A percentile compares a stretch with the other conserved stretches of the same genome.
Evolutionary conservation across 495 filamentous ascomycete species (phyloP).

Genomic region (Penicillium ochrochloron): DNA sequence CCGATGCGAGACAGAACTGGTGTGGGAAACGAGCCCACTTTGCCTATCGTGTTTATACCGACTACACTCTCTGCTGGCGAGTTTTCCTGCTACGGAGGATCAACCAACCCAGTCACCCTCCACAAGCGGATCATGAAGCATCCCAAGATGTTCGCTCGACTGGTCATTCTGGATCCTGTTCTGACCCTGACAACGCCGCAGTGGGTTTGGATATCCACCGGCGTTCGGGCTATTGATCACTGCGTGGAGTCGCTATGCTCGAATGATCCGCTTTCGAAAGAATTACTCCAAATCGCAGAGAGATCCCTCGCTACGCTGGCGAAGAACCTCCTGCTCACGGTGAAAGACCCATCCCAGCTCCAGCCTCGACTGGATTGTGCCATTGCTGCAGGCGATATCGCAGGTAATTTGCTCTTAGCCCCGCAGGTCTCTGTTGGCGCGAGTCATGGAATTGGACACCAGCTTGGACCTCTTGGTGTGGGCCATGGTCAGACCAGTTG

Average conservation of each 20-base stretch:
- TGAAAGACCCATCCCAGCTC: constrained; percentile 3
- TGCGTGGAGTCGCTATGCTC: constrained; percentile 10
- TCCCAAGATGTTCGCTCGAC: constrained; percentile 9
- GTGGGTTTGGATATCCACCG: constrained; percentile 8
- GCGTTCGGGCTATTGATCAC: constrained; percentile 8
- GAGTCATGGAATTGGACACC: constrained; percentile 15
- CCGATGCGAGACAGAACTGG: constrained; percentile 1
- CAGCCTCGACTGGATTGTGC: constrained; percentile 10
- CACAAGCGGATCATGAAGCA: constrained; percentile 8
- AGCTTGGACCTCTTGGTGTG: constrained; percentile 11
- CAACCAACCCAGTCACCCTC: constrained; percentile 7
- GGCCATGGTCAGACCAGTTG: constrained; percentile 13
- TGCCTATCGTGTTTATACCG: constrained; percentile 62
- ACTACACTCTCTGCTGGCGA: constrained; percentile 11
- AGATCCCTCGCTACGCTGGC: neutral
- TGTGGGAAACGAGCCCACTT: constrained; percentile 72
- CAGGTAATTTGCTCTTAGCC: neutral
- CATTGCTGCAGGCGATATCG: constrained; percentile 7
- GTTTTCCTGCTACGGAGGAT: constrained; percentile 9
- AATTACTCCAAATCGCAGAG: neutral
- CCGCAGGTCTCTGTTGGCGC: constrained; percentile 5
- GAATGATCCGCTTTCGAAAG: neutral
- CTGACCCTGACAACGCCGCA: constrained; percentile 9
- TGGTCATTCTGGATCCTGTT: constrained; percentile 8
- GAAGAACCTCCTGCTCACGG: constrained; percentile 2